Evolutionary conservation across 2,329 filamentous ascomycete genomes (phyloP), one percentile per base, ranked within the genome.

Genomic region (Xylariaceae sp.): DNA sequence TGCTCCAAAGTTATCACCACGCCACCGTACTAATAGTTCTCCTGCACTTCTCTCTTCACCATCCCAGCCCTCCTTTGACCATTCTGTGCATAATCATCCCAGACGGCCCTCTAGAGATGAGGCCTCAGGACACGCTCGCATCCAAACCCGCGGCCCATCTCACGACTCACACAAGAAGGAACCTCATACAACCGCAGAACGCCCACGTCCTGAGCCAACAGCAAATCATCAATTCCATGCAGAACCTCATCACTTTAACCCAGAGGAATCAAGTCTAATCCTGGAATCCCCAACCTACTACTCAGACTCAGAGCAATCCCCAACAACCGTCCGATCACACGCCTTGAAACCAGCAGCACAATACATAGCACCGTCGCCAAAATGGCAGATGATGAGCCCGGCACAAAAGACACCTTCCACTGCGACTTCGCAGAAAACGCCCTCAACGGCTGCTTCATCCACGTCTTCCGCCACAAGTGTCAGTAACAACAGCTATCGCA

Each of bases 1-100:
- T 28, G 60, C 63, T 11, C 65, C 59, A n/a, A 64, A 51, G 41
- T 55, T 68, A 44, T 71, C 75, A 9, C 70, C 77, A 2, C 73
- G 68, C 33, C 57, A 69, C 17, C 76, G 82, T 28, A 80, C 81
- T 2, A 79, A 81, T 57, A 84, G 82, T 3, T 79, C 78, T 13
- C 80, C 81, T 2, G 77, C 76, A 13, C 65, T 69, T 17, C 63
- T 79, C 6, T 69, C 67, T 4, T 80, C 79, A 5, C 77, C 78
- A 1, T 68, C 66, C 1, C 64, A 61, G 18, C 58, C 66, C 5
- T 66, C 47, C 18, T 77, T 73, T 53, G 69, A 68, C 47, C 57
- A 45, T 5, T 44, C 45, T 14, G 19, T 44, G 4, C 44, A 60
- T 50, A 45, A 67, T 58, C 54, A 55, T 42, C 22, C 22, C 22